A percentile compares a stretch with the other conserved stretches of the same genome.
phyloP scores from a whole-genome alignment of 768 basidiomycete species.

The Suillus bovinus region DNA sequence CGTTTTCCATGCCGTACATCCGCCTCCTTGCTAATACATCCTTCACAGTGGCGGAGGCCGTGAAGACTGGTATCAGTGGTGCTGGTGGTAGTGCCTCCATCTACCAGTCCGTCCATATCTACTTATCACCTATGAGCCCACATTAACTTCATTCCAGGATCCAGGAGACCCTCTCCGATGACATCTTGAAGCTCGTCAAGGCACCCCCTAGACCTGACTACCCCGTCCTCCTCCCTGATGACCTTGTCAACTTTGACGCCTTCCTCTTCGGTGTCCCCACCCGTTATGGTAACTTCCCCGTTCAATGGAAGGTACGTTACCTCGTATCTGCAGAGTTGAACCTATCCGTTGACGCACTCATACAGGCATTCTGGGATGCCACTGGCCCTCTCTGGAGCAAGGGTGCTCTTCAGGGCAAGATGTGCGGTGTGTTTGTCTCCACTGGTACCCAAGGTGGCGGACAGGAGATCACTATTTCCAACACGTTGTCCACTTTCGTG shows the following conservation, averaged over 20 bases:
- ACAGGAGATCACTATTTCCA: slow-evolving; percentile 41
- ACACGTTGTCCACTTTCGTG: slow-evolving; percentile 45
- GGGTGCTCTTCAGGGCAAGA: slow-evolving; percentile 46
- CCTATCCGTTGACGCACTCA: slow-evolving; percentile 25
- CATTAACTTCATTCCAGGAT: slow-evolving; percentile 44
- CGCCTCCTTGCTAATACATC: not conserved
- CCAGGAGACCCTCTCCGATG: slow-evolving; percentile 77
- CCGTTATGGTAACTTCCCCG: slow-evolving; percentile 48
- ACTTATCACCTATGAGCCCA: not conserved
- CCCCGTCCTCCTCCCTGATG: slow-evolving; percentile 36
- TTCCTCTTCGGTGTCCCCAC: slow-evolving; percentile 45
- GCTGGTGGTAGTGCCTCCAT: slow-evolving; percentile 47
- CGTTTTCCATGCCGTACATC: slow-evolving; percentile 15
- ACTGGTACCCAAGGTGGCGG: slow-evolving; percentile 50
- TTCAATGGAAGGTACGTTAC: slow-evolving; percentile 55
- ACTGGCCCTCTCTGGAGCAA: slow-evolving; percentile 47
- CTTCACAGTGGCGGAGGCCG: slow-evolving; percentile 32
- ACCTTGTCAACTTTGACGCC: slow-evolving; percentile 33
- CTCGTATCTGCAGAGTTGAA: not conserved
- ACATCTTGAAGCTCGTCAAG: slow-evolving; percentile 67
- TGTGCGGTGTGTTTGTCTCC: slow-evolving; percentile 47
- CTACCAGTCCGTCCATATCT: slow-evolving; percentile 41
- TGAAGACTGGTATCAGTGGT: slow-evolving; percentile 40
- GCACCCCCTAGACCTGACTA: slow-evolving; percentile 74
- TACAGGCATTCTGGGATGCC: slow-evolving; percentile 48